Percentiles rank a stretch among this genome's conserved stretches.
Conservation (phyloP, 164 flowering plant species). For the Sextonia rubra region DNA sequence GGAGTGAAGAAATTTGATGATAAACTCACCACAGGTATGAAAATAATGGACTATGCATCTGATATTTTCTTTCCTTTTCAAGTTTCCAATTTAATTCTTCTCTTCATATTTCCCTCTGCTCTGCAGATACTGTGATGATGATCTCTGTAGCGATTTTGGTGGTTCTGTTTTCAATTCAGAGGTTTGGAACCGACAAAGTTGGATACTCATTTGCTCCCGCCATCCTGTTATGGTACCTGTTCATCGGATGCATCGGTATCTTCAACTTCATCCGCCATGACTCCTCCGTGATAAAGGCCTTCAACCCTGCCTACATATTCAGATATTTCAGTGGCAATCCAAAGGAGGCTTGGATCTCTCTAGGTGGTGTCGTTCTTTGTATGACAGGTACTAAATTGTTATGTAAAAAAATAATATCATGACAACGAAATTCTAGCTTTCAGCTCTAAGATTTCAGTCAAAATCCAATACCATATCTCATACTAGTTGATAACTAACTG, state of each 20-base stretch:
- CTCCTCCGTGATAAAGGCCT: constrained; percentile 20
- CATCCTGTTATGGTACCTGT: constrained; percentile 20
- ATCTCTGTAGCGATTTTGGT: constrained; percentile 28
- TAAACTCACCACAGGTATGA: constrained; percentile 8
- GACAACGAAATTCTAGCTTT: neutral
- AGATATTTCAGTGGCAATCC: constrained; percentile 21
- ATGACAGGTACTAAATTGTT: constrained; percentile 22
- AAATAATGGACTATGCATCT: neutral
- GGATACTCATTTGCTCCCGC: constrained; percentile 31
- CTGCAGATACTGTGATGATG: constrained; percentile 23
- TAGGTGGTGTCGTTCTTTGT: constrained; percentile 27
- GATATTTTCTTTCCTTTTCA: no score
- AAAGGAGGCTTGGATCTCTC: constrained; percentile 28
- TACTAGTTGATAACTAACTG: neutral
- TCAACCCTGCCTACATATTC: constrained; percentile 20
- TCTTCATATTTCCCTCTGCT: neutral
- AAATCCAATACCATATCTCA: neutral
- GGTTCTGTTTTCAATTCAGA: constrained; percentile 23
- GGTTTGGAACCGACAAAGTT: constrained; percentile 33
- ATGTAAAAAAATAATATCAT: neutral
- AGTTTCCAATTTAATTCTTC: neutral
- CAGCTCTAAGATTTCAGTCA: neutral
- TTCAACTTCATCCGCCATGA: constrained; percentile 21
- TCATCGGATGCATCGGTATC: constrained; percentile 16
- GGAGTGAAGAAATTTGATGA: constrained; percentile 15